Percentiles rank a stretch among this genome's conserved stretches.
phyloP scores from a whole-genome alignment of 768 basidiomycete species.

The Psilocybe subaeruginosa region DNA sequence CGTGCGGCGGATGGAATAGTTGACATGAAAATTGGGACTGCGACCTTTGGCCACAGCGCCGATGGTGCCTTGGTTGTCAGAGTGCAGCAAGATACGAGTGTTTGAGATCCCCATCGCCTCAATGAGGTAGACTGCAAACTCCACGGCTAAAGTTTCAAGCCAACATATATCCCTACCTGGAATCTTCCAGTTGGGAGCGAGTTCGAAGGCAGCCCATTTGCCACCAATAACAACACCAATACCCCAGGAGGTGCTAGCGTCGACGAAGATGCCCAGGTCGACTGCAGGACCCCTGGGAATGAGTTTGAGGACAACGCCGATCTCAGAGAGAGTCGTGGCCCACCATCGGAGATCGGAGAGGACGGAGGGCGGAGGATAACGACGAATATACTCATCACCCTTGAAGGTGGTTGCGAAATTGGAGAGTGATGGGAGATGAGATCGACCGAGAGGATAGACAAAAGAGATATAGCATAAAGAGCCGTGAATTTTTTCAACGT shows the following conservation, averaged over 20 bases:
- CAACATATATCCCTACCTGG: background rate
- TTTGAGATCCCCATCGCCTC: background rate
- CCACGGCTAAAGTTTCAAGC: background rate
- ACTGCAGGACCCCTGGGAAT: conserved; percentile 5
- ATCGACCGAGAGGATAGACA: conserved; percentile 23
- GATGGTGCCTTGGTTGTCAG: background rate
- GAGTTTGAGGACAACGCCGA: conserved; percentile 10
- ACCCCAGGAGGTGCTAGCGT: background rate
- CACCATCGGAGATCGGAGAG: conserved; percentile 32
- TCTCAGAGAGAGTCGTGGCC: conserved; percentile 8
- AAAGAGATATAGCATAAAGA: conserved; percentile 35
- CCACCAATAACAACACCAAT: background rate
- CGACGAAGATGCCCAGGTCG: conserved; percentile 22
- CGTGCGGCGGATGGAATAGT: background rate
- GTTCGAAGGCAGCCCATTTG: background rate
- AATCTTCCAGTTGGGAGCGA: background rate
- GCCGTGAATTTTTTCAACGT: conserved; percentile 30
- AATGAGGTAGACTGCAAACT: background rate
- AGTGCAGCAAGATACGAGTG: background rate
- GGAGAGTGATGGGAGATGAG: conserved; percentile 16
- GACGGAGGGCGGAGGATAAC: background rate
- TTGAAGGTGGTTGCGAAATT: conserved; percentile 23
- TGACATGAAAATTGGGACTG: background rate
- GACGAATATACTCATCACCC: conserved; percentile 11
- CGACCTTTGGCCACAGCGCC: background rate